These are phyloP conservation scores for Hura crepitans DNA, from an alignment of 441 rosid species.

Conservation along the genomic window DNA sequence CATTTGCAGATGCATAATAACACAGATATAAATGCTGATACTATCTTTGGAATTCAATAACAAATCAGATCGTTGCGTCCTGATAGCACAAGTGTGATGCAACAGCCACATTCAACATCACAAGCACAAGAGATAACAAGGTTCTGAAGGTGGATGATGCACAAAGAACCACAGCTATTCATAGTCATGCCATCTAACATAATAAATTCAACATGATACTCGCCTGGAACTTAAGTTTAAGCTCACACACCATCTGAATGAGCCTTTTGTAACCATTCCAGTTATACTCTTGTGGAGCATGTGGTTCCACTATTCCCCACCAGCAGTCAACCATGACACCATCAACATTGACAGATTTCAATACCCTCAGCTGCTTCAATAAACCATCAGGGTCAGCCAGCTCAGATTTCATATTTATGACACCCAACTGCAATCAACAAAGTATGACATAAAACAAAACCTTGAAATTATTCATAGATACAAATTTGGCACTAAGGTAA, in stretches of 20 bases:
- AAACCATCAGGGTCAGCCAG: conserved; percentile 83
- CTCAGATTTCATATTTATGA: conserved; percentile 86
- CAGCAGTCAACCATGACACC: conserved; percentile 94
- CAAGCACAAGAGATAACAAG: background rate
- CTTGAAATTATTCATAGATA: conserved; percentile 1
- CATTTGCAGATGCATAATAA: background rate
- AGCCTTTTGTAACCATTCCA: conserved; percentile 92
- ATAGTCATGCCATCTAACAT: background rate
- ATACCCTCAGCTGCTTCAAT: conserved; percentile 70
- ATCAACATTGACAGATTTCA: conserved; percentile 76
- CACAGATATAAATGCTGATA: background rate
- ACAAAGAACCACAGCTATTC: background rate
- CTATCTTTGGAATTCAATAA: background rate
- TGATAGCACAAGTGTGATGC: background rate
- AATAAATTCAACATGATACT: conserved; percentile 20
- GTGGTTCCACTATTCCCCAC: conserved; percentile 99
- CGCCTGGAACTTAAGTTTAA: conserved; percentile 86
- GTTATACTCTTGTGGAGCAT: conserved; percentile 81
- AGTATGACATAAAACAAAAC: conserved; percentile 13
- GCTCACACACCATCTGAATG: conserved; percentile 75
- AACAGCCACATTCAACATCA: background rate
- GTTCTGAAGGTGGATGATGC: background rate
- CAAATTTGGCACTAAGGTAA: conserved; percentile 4
- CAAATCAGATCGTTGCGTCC: background rate
- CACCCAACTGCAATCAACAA: conserved; percentile 66